Conservation (phyloP, 129 eudicot species). For the Helianthus annuus region DNA sequence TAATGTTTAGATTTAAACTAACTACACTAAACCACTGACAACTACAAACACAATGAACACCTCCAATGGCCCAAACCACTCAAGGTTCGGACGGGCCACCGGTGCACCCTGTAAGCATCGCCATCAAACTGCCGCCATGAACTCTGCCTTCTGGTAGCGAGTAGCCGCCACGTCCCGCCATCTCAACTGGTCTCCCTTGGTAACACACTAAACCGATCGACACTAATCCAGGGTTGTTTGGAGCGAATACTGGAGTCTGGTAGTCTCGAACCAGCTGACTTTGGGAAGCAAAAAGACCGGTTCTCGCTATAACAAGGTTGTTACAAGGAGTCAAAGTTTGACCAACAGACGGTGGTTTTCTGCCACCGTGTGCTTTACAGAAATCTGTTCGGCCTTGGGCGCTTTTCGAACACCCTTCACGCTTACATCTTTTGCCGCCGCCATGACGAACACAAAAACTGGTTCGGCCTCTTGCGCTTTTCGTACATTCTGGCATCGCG, state of each 20-base stretch:
- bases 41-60: too few relatives aligned
- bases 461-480: conserved; percentile 88
- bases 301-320: conserved; percentile 67
- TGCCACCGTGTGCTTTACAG: conserved; percentile 95
- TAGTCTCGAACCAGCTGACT: conserved; percentile 43
- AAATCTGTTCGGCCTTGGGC: conserved; percentile 94
- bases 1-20: too few relatives aligned
- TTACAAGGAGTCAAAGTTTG: conserved; percentile 42
- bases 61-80: not conserved
- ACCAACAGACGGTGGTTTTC: conserved; percentile 45
- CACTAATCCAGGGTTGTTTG: conserved; percentile 1
- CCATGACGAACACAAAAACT: conserved; percentile 87
- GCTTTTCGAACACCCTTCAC: conserved; percentile 78
- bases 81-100: conserved; percentile 21
- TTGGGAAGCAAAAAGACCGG: conserved; percentile 60
- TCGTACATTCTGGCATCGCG: conserved; percentile 59
- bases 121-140: conserved; percentile 87
- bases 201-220: not conserved
- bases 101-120: conserved; percentile 56
- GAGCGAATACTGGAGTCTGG: conserved; percentile 13
- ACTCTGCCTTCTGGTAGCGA: conserved; percentile 90
- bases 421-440: conserved; percentile 84
- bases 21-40: too few relatives aligned
- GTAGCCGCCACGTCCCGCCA: conserved; percentile 25
- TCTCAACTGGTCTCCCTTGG: conserved; percentile 19